phyloP scores from a whole-genome alignment of 306 rosid genomes.

The Urtica urens region DNA sequence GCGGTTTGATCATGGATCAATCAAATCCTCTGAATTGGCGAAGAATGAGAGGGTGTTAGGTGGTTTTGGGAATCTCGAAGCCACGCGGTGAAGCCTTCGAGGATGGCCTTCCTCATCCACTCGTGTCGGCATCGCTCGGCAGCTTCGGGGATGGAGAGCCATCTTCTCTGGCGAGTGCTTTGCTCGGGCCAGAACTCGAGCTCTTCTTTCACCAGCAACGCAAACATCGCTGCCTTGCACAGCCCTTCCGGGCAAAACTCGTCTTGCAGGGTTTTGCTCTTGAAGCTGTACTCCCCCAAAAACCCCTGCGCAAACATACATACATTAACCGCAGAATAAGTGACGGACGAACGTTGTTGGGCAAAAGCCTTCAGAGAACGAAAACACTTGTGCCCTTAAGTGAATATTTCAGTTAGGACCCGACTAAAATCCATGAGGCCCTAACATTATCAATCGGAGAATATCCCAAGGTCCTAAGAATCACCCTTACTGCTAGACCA shows the following conservation, averaged over 20 bases:
- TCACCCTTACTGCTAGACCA: no score
- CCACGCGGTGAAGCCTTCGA: slow-evolving; percentile 27
- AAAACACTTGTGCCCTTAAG: no score
- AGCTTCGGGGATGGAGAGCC: slow-evolving; percentile 28
- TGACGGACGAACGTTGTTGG: no score
- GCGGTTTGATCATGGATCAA: no score
- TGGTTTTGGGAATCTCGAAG: slow-evolving; percentile 14
- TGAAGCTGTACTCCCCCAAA: slow-evolving; percentile 26
- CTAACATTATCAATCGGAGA: no score
- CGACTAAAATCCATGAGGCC: no score
- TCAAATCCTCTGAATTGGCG: slow-evolving; percentile 1
- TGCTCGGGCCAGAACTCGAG: slow-evolving; percentile 33
- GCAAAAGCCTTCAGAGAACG: no score
- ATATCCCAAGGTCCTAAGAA: no score
- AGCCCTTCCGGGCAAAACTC: slow-evolving; percentile 25
- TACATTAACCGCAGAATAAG: no score
- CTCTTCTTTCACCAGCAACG: slow-evolving; percentile 33
- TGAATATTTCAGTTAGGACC: no score
- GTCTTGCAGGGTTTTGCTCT: slow-evolving; percentile 33
- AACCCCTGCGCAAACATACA: slow-evolving; percentile 18
- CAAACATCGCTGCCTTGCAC: slow-evolving; percentile 35
- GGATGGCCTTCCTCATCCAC: slow-evolving; percentile 31
- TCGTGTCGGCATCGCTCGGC: slow-evolving; percentile 19
- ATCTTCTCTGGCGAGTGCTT: slow-evolving; percentile 29
- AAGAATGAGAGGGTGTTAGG: slow-evolving; percentile 6